Evolutionary conservation across 2,329 filamentous ascomycete species (phyloP).

Genomic region (Cladosporium sp.): DNA sequence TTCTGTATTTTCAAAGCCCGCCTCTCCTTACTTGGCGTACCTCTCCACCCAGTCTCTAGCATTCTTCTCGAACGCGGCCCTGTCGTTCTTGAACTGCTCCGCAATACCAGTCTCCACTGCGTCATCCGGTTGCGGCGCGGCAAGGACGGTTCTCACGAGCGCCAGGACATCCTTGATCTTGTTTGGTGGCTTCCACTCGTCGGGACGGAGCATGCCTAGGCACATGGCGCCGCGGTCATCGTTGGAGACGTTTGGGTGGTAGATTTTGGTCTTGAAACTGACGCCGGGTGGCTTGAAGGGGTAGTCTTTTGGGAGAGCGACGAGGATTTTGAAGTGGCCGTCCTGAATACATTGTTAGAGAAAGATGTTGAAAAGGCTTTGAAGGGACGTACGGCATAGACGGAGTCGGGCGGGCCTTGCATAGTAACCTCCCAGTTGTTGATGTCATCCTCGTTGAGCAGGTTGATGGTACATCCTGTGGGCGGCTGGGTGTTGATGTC

Average conservation of each 20-base stretch:
- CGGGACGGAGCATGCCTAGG: conserved; percentile 72
- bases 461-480: conserved; percentile 51
- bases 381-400: conserved; percentile 53
- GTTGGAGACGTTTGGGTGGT: conserved; percentile 92
- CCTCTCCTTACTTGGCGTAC: conserved; percentile 52
- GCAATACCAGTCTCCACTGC: conserved; percentile 83
- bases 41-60: conserved; percentile 68
- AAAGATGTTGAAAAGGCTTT: conserved; percentile 16
- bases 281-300: conserved; percentile 83
- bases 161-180: conserved; percentile 71
- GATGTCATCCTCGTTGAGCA: conserved; percentile 60
- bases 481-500: conserved; percentile 55
- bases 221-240: conserved; percentile 82
- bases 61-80: conserved; percentile 65
- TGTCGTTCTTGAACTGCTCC: conserved; percentile 70
- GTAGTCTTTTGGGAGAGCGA: conserved; percentile 73
- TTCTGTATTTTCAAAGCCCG: no score
- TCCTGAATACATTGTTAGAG: conserved; percentile 41
- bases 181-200: conserved; percentile 88
- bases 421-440: conserved; percentile 64
- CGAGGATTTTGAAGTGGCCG: conserved; percentile 67
- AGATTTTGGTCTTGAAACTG: conserved; percentile 82
- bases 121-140: conserved; percentile 82
- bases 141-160: conserved; percentile 67
- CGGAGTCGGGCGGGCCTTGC: conserved; percentile 60